Evolutionary conservation across 108 stramenopile species (phyloP).

Genomic region (Conticribra weissflogii): DNA sequence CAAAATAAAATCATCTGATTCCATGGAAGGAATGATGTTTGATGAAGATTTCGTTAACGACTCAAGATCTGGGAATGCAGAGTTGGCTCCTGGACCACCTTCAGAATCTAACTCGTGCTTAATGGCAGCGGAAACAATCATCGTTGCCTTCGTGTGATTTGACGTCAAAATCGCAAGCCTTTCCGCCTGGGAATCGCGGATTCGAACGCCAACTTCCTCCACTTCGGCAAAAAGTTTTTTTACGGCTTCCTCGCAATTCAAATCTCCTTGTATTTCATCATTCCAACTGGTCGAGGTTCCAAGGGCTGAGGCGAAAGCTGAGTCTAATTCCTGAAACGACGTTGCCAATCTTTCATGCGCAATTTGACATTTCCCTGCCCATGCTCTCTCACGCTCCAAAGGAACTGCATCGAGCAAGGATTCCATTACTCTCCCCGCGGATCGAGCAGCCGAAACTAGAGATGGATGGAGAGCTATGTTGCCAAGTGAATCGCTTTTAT

Average conservation of each 20-base stretch:
- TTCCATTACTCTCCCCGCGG: constrained; percentile 81
- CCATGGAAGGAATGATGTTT: constrained; percentile 71
- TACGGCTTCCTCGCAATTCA: constrained; percentile 63
- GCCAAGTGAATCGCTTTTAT: constrained; percentile 48
- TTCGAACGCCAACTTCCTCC: constrained; percentile 52
- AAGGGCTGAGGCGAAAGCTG: constrained; percentile 56
- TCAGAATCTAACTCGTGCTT: constrained; percentile 21
- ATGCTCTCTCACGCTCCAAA: constrained; percentile 76
- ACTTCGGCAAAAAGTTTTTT: constrained; percentile 61
- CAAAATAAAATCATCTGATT: constrained; percentile 61
- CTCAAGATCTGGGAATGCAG: constrained; percentile 71
- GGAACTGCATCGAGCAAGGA: constrained; percentile 84
- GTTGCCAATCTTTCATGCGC: constrained; percentile 68
- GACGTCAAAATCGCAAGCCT: constrained; percentile 61
- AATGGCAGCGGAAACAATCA: constrained; percentile 67
- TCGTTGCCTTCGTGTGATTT: constrained; percentile 68
- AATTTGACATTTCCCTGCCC: constrained; percentile 75
- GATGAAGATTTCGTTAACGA: constrained; percentile 69
- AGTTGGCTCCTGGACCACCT: constrained; percentile 47
- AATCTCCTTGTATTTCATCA: constrained; percentile 66
- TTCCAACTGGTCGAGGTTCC: constrained; percentile 64
- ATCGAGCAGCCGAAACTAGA: constrained; percentile 69
- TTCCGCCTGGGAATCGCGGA: constrained; percentile 65
- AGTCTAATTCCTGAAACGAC: constrained; percentile 65
- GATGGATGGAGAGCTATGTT: constrained; percentile 67